Percentiles rank a stretch among this genome's conserved stretches.
Evolutionary conservation across 1,284 basidiomycete species (phyloP).

Genomic region (Tranzscheliella williamsii): DNA sequence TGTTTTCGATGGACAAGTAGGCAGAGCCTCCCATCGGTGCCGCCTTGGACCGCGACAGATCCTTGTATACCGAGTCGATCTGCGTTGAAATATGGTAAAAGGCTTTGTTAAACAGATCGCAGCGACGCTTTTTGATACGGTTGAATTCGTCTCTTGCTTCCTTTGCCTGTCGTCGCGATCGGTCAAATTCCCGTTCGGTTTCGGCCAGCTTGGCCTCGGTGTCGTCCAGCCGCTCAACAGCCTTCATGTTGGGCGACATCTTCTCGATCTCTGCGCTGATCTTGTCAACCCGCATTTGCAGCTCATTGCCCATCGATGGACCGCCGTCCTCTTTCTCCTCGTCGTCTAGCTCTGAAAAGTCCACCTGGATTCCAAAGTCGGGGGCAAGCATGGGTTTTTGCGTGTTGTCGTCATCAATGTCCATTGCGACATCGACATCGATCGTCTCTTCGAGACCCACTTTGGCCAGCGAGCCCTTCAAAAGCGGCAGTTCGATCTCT

Average conservation of each 20-base stretch:
- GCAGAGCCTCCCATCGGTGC: constrained; percentile 93
- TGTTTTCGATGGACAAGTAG: constrained; percentile 92
- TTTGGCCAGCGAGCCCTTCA: constrained; percentile 75
- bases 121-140: constrained; percentile 72
- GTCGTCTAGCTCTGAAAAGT: constrained; percentile 77
- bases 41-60: constrained; percentile 90
- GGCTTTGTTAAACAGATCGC: constrained; percentile 89
- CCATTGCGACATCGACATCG: constrained; percentile 73
- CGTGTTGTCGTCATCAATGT: constrained; percentile 68
- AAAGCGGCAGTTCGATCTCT: constrained; percentile 81
- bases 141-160: constrained; percentile 86
- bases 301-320: constrained; percentile 71
- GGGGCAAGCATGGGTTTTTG: constrained; percentile 73
- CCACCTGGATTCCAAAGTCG: constrained; percentile 87
- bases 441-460: constrained; percentile 88
- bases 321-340: constrained; percentile 79
- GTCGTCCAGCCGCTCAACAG: constrained; percentile 89
- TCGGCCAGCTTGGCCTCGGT: constrained; percentile 72
- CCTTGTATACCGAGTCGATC: constrained; percentile 96
- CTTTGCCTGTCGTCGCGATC: constrained; percentile 76
- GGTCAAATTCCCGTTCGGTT: constrained; percentile 67
- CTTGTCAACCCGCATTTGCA: constrained; percentile 66
- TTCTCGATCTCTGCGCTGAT: constrained; percentile 76
- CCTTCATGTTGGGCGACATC: constrained; percentile 95
- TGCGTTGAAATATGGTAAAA: constrained; percentile 92